Percentiles rank a stretch among this genome's conserved stretches.
phyloP scores from a whole-genome alignment of 2,329 filamentous ascomycete genomes.

The Calonectria hongkongensis region DNA sequence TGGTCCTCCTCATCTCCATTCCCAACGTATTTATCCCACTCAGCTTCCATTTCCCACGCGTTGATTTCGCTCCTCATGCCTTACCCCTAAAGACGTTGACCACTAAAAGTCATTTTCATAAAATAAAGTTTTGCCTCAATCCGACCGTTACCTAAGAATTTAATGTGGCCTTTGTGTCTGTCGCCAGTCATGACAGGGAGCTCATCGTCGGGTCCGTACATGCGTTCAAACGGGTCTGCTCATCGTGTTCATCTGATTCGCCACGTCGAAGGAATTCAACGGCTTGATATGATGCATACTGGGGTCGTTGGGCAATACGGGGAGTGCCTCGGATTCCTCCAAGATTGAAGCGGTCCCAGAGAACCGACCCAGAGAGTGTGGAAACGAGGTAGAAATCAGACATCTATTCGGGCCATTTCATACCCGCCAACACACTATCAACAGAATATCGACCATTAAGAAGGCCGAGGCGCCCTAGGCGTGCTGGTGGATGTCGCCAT shows the following conservation, averaged over 20 bases:
- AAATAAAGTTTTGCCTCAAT: neutral
- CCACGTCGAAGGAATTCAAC: neutral
- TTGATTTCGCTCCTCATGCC: slow-evolving; percentile 5
- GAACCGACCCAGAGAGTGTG: neutral
- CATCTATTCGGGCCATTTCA: neutral
- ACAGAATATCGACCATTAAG: slow-evolving; percentile 13
- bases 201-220: neutral
- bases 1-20: neutral
- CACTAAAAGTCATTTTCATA: neutral
- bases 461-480: neutral
- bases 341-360: neutral
- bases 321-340: neutral
- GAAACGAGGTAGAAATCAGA: neutral
- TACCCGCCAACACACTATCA: neutral
- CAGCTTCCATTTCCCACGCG: neutral
- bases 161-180: neutral
- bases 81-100: slow-evolving; percentile 1
- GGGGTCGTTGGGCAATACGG: neutral
- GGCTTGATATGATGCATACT: neutral
- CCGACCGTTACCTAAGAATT: slow-evolving; percentile 1
- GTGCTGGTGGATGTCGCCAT: neutral
- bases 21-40: neutral
- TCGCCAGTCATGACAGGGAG: slow-evolving; percentile 1
- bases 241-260: neutral
- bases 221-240: neutral